Conservation (phyloP, 1,284 basidiomycete genomes). For the Puccinia triticina region DNA sequence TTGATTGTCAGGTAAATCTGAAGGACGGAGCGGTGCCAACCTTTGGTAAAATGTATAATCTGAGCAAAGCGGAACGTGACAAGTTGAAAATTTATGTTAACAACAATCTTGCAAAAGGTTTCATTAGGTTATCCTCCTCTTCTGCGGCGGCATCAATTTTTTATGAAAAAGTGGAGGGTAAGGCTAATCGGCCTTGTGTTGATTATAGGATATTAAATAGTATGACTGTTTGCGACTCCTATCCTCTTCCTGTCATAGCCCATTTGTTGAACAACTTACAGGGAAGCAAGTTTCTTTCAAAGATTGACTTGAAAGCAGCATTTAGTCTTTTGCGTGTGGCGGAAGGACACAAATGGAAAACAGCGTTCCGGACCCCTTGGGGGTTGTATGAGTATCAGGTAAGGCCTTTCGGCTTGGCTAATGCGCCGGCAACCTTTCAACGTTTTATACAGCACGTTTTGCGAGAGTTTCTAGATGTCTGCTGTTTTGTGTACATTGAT, state of each 20-base stretch:
- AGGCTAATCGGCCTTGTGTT: slow-evolving; percentile 17
- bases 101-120: too few relatives aligned
- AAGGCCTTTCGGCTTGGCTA: slow-evolving; percentile 27
- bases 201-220: too few relatives aligned
- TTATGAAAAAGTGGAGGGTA: slow-evolving; percentile 17
- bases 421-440: slow-evolving; percentile 38
- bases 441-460: slow-evolving; percentile 28
- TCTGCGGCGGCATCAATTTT: slow-evolving; percentile 25
- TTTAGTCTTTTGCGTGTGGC: slow-evolving; percentile 19
- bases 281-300: background rate
- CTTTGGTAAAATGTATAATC: slow-evolving; percentile 16
- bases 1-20: background rate
- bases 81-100: slow-evolving; percentile 11
- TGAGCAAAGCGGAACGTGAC: background rate
- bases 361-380: slow-evolving; percentile 26
- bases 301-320: slow-evolving; percentile 22
- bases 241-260: too few relatives aligned
- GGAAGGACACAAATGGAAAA: background rate
- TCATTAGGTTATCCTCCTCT: too few relatives aligned
- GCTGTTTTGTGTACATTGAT: slow-evolving; percentile 36
- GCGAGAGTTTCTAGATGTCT: slow-evolving; percentile 28
- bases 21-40: background rate
- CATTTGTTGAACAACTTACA: too few relatives aligned
- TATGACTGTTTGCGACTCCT: too few relatives aligned
- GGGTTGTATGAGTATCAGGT: slow-evolving; percentile 32